Evolutionary conservation across 768 basidiomycete genomes (phyloP).

Genomic region (Solioccasus polychromus): DNA sequence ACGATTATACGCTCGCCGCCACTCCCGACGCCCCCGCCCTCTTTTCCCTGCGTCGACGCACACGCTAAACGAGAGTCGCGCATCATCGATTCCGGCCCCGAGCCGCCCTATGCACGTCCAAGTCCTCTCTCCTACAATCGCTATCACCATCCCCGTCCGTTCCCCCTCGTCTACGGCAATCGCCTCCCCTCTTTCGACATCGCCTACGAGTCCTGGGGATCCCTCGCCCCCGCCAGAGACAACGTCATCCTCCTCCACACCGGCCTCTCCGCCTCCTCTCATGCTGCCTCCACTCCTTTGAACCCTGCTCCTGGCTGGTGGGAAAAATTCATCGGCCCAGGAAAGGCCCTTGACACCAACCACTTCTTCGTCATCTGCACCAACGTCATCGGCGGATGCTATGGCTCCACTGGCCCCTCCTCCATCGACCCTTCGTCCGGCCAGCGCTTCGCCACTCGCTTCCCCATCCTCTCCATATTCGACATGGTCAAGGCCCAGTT

Average conservation of each 20-base stretch:
- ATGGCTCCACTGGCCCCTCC: slow-evolving; percentile 94
- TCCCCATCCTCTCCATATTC: slow-evolving; percentile 90
- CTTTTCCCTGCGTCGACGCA: slow-evolving; percentile 80
- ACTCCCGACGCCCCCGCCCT: slow-evolving; percentile 19
- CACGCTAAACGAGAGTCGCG: slow-evolving; percentile 70
- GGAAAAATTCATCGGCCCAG: slow-evolving; percentile 97
- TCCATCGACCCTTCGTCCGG: slow-evolving; percentile 69
- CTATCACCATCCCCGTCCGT: slow-evolving; percentile 58
- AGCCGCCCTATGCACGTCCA: slow-evolving; percentile 79
- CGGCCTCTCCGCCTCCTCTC: slow-evolving; percentile 92
- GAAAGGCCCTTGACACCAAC: slow-evolving; percentile 89
- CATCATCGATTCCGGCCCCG: slow-evolving; percentile 62
- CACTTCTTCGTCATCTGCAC: slow-evolving; percentile 93
- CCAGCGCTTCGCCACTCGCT: slow-evolving; percentile 80
- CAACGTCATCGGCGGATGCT: slow-evolving; percentile 96
- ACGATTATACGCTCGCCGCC: too few species aligned
- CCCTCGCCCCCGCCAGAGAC: slow-evolving; percentile 68
- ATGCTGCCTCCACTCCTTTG: slow-evolving; percentile 76
- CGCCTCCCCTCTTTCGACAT: slow-evolving; percentile 71
- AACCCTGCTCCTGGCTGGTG: slow-evolving; percentile 94
- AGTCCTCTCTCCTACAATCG: slow-evolving; percentile 69
- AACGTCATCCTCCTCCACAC: slow-evolving; percentile 96
- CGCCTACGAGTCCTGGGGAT: slow-evolving; percentile 99
- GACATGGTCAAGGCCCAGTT: slow-evolving; percentile 98
- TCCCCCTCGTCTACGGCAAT: slow-evolving; percentile 65